Base-by-base conservation (phyloP, 83 land plant species). In the Picea engelmannii region DNA sequence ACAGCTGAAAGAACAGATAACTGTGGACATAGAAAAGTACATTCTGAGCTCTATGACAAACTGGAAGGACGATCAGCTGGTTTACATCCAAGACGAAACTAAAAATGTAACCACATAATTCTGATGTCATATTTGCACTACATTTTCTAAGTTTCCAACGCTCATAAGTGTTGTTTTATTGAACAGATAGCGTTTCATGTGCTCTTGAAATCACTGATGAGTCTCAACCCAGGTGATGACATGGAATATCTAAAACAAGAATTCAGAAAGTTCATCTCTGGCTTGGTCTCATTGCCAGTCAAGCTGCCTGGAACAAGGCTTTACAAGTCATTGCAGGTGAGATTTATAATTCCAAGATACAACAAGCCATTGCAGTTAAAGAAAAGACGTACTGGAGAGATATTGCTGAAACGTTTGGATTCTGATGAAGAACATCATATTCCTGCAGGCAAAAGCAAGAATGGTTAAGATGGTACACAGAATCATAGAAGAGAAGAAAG, bases 101-200 rank as follows among this genome's bases (percentile, higher is more conserved):
- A 88, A 87, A 87, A 74, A 85, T 84, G 95, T 92, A 20, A 52
- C 63, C 59, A 2, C 13, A 66, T 20, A 21, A 73, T 73, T 2
- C 44, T 7, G 8, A 49, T 74, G 23, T 52, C 58, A 25, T 24
- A 31, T 66, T 23, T n/a, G 21, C 47, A 0, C 25, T 73, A 27
- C 55, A 49, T n/a, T n/a, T n/a, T n/a, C n/a, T n/a, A n/a, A 55
- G 13, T 24, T 20, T 75, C 52, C 61, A 75, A 11, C 58, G 4
- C 15, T 55, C 0, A 55, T 55, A 3, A 55, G 25, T 47, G 49
- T 76, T 76, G 62, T 24, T 49, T 55, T 52, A 17, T 78, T 16
- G 63, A 82, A 21, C 88, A 91, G 93, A 89, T 91, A 55, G 84
- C 89, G 18, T 91, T 91, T 78, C 91, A 89, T 84, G 91, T 91